Percentiles rank a stretch among this genome's conserved stretches.
These are phyloP conservation scores for Alternaria sp. DNA, from an alignment of 2,329 filamentous ascomycete species.

Conservation along the genomic window DNA sequence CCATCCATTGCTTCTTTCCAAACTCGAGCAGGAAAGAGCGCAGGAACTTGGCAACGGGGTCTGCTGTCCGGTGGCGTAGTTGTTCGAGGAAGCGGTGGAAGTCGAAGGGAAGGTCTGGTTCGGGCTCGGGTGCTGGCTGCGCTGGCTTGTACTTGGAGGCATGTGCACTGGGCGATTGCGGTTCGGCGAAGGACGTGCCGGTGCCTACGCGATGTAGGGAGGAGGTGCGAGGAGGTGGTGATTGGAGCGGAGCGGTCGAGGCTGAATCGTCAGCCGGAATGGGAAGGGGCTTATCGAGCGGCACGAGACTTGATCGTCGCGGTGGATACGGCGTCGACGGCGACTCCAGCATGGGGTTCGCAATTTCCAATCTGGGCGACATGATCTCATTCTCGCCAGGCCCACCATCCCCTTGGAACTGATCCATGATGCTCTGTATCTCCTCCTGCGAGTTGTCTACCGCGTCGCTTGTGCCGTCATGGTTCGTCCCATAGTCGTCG, in stretches of 20 bases:
- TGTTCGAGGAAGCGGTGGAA: conserved; percentile 98
- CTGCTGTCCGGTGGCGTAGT: conserved; percentile 93
- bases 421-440: conserved; percentile 97
- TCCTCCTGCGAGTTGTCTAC: conserved; percentile 74
- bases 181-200: conserved; percentile 38
- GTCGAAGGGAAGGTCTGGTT: conserved; percentile 89
- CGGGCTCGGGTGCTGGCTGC: conserved; percentile 63
- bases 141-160: conserved; percentile 63
- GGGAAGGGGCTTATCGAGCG: conserved; percentile 57
- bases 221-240: conserved; percentile 44
- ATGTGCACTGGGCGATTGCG: conserved; percentile 42
- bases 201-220: conserved; percentile 43
- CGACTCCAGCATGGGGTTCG: conserved; percentile 76
- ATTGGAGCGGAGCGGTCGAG: conserved; percentile 31
- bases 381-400: conserved; percentile 84
- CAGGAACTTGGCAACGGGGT: conserved; percentile 93
- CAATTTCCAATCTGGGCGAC: conserved; percentile 84
- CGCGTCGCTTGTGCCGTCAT: conserved; percentile 42
- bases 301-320: conserved; percentile 85
- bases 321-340: conserved; percentile 72
- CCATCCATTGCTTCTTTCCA: conserved; percentile 98
- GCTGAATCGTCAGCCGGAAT: conserved; percentile 30
- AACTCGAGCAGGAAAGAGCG: conserved; percentile 95
- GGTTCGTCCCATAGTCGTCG: conserved; percentile 58
- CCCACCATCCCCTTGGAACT: conserved; percentile 79